These are phyloP conservation scores for Leishmania mexicana DNA, from an alignment of 208 protist genomes.

Conservation along the genomic window DNA sequence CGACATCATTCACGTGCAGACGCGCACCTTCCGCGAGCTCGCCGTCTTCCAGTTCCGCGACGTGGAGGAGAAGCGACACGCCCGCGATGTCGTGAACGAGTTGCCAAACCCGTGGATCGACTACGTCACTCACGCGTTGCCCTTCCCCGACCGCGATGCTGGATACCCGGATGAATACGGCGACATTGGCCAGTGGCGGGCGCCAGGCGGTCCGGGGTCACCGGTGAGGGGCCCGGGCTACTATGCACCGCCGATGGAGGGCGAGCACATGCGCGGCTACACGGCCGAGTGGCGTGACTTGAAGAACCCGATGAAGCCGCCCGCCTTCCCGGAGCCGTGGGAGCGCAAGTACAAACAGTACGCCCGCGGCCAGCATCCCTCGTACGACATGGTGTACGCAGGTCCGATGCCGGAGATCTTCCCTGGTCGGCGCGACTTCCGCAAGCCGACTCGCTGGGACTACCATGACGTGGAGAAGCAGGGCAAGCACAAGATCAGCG, in stretches of 20 bases:
- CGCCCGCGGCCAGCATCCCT: conserved; percentile 88
- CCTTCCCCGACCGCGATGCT: conserved; percentile 90
- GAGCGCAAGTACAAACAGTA: conserved; percentile 92
- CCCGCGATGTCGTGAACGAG: conserved; percentile 74
- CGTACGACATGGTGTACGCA: conserved; percentile 92
- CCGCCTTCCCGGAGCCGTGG: conserved; percentile 87
- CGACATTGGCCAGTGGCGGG: conserved; percentile 91
- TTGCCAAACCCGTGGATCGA: conserved; percentile 90
- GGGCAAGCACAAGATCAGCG: conserved; percentile 85
- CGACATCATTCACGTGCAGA: conserved; percentile 85
- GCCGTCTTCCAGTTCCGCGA: conserved; percentile 91
- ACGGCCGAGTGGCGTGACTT: conserved; percentile 90
- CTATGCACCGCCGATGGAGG: conserved; percentile 90
- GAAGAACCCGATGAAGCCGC: conserved; percentile 86
- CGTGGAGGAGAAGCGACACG: conserved; percentile 82
- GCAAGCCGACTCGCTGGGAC: conserved; percentile 91
- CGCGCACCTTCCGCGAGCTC: conserved; percentile 88
- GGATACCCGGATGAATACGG: conserved; percentile 93
- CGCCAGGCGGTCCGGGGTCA: conserved; percentile 80
- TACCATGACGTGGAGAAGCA: conserved; percentile 91
- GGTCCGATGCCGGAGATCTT: conserved; percentile 93
- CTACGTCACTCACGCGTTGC: conserved; percentile 88
- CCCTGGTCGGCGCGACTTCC: conserved; percentile 81
- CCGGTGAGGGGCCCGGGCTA: conserved; percentile 86
- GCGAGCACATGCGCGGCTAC: conserved; percentile 87